A percentile compares a stretch with the other conserved stretches of the same genome.
Conservation (phyloP, 805 yeast species). For the Candida broadrunensis region DNA sequence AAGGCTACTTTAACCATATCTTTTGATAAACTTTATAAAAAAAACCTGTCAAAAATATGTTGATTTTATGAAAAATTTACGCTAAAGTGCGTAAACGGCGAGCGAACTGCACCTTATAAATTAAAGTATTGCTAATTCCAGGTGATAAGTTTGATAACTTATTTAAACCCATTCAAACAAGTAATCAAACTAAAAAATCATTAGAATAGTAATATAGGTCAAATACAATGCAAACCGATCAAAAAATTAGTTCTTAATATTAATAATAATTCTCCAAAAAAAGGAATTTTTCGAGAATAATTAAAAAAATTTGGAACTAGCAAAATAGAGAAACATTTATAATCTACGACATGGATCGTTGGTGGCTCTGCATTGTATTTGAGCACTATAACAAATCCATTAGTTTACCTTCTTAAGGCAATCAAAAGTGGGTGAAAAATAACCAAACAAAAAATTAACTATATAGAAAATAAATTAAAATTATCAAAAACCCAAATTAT, state of each 20-base stretch:
- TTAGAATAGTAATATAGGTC: background rate
- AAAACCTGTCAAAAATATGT: too few species aligned
- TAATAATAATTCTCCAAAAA: background rate
- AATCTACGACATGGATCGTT: constrained; percentile 35
- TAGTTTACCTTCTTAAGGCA: constrained; percentile 1
- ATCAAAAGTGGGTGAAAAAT: constrained; percentile 7
- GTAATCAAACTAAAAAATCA: background rate
- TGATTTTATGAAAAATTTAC: too few species aligned
- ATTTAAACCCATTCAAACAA: constrained; percentile 2
- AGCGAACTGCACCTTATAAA: too few species aligned
- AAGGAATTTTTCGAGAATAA: background rate
- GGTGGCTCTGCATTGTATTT: constrained; percentile 44
- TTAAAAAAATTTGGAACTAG: background rate
- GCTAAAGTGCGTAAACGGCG: too few species aligned
- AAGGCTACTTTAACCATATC: constrained; percentile 54
- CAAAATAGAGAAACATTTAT: background rate
- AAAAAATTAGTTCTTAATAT: constrained; percentile 1
- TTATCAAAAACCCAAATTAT: constrained; percentile 9
- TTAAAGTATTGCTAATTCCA: too few species aligned
- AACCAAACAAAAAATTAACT: constrained; percentile 8
- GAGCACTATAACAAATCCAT: constrained; percentile 41
- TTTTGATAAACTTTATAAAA: too few species aligned
- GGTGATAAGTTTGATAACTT: too few species aligned
- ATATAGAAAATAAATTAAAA: constrained; percentile 1
- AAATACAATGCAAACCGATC: constrained; percentile 1